Evolutionary conservation across 2,329 filamentous ascomycete genomes (phyloP), one percentile per base, ranked within the genome.

Genomic region (Zopfia rhizophila): DNA sequence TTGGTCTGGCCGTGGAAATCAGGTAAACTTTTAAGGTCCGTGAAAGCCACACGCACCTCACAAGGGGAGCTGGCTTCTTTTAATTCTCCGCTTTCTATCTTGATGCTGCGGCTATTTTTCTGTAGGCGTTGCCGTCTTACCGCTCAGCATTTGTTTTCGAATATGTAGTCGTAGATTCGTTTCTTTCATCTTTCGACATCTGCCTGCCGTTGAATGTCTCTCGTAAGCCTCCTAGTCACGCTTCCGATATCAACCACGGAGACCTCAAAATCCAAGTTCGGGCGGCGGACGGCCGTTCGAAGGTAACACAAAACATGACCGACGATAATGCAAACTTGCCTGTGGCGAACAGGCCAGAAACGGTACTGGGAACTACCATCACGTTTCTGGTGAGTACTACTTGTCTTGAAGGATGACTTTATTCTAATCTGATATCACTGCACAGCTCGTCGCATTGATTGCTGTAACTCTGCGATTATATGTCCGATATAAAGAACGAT

Each of bases 381-480:
- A 53, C 60, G 1, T 67, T 70, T 41, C 37, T 68, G 25, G 68
- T 69, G 51, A 40, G 65, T 59, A 22, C 19, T 3, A 4, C 23
- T 17, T 25, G 13, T n/a, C 13, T 10, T 41, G 18, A 38, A 12
- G 5, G n/a, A 7, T 13, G 4, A 14, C 12, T 45, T 8, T 8
- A n/a, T n/a, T n/a, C 36, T 11, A 29, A 11, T 8, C n/a, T 27
- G 24, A 27, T 29, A 23, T 21, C 23, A 18, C 1, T 27, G 23
- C 12, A 24, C 37, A 72, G 68, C 17, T 41, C 5, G 12, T 68
- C 17, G 65, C 65, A 13, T 32, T 57, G 18, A 36, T 66, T 11
- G 63, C 63, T 12, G 53, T 68, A 12, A 42, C 50, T 23, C 44
- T 72, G 23, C 61, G 70, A 29, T 22, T 72, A 40, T 66, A 55